Base-by-base conservation (phyloP, 177 flowering plant species). In the Vitis hybrid region DNA sequence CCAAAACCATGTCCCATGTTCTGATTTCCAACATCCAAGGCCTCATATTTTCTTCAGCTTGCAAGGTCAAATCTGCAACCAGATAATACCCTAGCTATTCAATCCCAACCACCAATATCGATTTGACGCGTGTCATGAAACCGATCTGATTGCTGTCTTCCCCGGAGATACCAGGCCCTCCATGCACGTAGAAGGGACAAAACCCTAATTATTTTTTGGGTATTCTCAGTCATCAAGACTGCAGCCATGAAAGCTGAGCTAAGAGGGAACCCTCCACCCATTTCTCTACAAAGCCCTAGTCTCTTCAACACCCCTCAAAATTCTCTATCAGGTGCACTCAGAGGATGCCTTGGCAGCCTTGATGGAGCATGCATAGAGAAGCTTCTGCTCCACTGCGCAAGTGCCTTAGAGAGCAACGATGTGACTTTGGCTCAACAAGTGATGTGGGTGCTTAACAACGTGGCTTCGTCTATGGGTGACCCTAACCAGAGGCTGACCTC, bases 371-470 rank as follows among this genome's bases (percentile, higher is more conserved):
- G 94, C 74, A 83, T 88, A 32, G 94, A 91, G 82, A 87, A 91
- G 88, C 91, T 91, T 68, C 78, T 91, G 13, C 79, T 88, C 52
- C 97, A 91, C 78, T 91, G 94, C 24, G 94, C 90, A 17, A 80
- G 83, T 69, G 97, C 97, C 68, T 73, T 91, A 1, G 97, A 91
- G 64, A 80, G 66, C 70, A 82, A 87, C 59, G 97, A 91, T 40
- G 88, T 81, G 14, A 91, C 94, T 60, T 74, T 87, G 63, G 94
- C 97, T 49, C 97, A 91, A 72, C 97, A 91, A 73, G 92, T 91
- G 48, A 90, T 90, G 94, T 91, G 97, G 97, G 94, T 91, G 4
- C 94, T 91, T 68, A 91, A 91, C 77, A 91, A 91, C 77, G 86
- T 88, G 2, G 93, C 93, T 66, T 88, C 91, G 15, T 67, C 84